Base-by-base conservation (phyloP, 1,139 yeast genomes). In the Meyerozyma guilliermondii region DNA sequence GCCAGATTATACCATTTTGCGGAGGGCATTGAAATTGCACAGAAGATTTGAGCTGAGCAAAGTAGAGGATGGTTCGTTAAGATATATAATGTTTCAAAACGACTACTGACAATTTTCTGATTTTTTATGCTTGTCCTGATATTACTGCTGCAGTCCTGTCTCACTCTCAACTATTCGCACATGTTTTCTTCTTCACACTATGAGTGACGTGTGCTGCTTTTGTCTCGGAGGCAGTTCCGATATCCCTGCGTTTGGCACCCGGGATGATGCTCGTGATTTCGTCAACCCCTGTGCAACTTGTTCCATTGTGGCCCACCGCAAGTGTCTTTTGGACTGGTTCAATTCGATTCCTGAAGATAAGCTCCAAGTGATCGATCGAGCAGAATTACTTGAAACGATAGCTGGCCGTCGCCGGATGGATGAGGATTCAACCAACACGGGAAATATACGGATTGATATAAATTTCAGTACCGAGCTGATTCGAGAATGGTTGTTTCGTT, bases 1-100 rank as follows among this genome's bases (percentile, higher is more conserved):
- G 91, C 96, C 2, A 79, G 96, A 52, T 80, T 92, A 46, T 89
- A 87, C 60, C 88, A 86, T 57, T 76, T 87, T 43, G 95, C 96
- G 17, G 81, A 81, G 44, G 98, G 98, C 0, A 51, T 71, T 36
- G 61, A 57, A 34, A 43, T 60, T 20, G 60, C 58, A 14, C n/a
- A n/a, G 30, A 27, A 30, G 28, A 26, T 20, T 14, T 20, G 39
- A 10, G n/a, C n/a, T 28, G 31, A 28, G n/a, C n/a, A n/a, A n/a
- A n/a, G n/a, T n/a, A n/a, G n/a, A n/a, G n/a, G n/a, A n/a, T n/a
- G n/a, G n/a, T n/a, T n/a, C n/a, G n/a, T n/a, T n/a, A n/a, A n/a
- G n/a, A n/a, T n/a, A n/a, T n/a, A n/a, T n/a, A n/a, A n/a, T n/a
- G n/a, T n/a, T n/a, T n/a, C n/a, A n/a, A n/a, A n/a, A n/a, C n/a